Base-by-base conservation (phyloP, 495 filamentous ascomycete species). In the Neurospora sp. region DNA sequence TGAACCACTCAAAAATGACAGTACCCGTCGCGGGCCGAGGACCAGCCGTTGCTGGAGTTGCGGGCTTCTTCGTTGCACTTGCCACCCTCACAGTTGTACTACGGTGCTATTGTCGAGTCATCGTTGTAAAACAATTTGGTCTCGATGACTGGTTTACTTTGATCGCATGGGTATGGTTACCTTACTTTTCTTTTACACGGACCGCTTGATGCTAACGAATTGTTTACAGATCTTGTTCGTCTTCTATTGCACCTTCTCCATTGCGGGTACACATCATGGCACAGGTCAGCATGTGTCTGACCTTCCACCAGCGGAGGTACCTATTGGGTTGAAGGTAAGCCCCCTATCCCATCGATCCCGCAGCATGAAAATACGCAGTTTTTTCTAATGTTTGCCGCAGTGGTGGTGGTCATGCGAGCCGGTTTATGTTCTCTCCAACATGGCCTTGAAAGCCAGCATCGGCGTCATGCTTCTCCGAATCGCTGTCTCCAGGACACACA, bases 381-480 rank as follows among this genome's bases (percentile, higher is more conserved):
- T 40, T 1, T 40, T 1, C 38, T 40, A 40, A 40, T 40, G 6
- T 40, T 40, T 35, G 31, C 42, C 7, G 14, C 9, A 59, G 53
- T 61, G 53, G 76, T 79, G 76, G 77, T 80, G 72, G 71, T 40
- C 71, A 20, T 78, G 79, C 72, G 75, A 79, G 27, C 68, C 75
- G 4, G n/a, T 45, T 16, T 79, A 78, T 71, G 45, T 69, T 4
- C 10, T 53, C 10, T 14, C 53, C 22, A 76, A 73, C 41, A 82
- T 76, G 74, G 75, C 76, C 53, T 70, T 79, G 8, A 65, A 82
- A 14, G 71, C 83, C 40, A 79, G 81, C 41, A 81, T 87, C 71
- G 83, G 78, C 61, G 72, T 81, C 71, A 83, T 86, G 75, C 77
- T 86, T 16, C 79, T 85, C 8, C 81, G 85, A 53, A 76, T 87